Percentiles rank a stretch among this genome's conserved stretches.
Conservation (phyloP, 257 asterid genomes). For the Przewalskia tangutica region DNA sequence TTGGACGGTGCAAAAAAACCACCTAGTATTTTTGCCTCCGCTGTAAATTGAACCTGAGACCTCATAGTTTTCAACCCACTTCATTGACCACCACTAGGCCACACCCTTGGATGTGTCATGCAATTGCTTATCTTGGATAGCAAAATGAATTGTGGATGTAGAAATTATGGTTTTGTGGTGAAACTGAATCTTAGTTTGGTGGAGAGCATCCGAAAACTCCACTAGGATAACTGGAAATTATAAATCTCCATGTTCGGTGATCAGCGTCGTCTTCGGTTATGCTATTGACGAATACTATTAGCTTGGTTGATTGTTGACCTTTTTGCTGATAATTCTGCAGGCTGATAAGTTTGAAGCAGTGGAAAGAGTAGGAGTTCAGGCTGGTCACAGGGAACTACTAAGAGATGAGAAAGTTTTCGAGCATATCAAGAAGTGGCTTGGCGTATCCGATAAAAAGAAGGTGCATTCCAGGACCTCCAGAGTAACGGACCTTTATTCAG, state of each 20-base stretch:
- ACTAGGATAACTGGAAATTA: too few species aligned
- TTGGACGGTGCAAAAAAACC: too few species aligned
- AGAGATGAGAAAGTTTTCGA: slow-evolving; percentile 39
- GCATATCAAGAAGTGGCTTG: slow-evolving; percentile 57
- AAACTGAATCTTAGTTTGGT: too few species aligned
- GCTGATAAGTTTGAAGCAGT: slow-evolving; percentile 66
- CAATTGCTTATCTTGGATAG: too few species aligned
- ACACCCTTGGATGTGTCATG: too few species aligned
- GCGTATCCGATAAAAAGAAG: slow-evolving; percentile 34
- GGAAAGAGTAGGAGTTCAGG: slow-evolving; percentile 61
- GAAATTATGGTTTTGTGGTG: too few species aligned
- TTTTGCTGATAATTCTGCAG: slow-evolving; percentile 21
- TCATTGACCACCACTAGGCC: too few species aligned
- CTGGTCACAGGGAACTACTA: slow-evolving; percentile 54
- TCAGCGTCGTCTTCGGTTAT: neutral
- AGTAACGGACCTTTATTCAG: slow-evolving; percentile 37
- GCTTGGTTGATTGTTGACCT: neutral
- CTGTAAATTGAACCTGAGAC: too few species aligned
- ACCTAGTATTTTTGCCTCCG: too few species aligned
- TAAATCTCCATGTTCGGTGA: neutral
- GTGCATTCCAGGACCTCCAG: slow-evolving; percentile 27
- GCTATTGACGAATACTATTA: neutral
- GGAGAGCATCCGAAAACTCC: too few species aligned
- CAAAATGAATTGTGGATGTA: too few species aligned
- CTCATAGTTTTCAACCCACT: too few species aligned